Conservation (phyloP, 306 rosid species). For the Urtica urens region DNA sequence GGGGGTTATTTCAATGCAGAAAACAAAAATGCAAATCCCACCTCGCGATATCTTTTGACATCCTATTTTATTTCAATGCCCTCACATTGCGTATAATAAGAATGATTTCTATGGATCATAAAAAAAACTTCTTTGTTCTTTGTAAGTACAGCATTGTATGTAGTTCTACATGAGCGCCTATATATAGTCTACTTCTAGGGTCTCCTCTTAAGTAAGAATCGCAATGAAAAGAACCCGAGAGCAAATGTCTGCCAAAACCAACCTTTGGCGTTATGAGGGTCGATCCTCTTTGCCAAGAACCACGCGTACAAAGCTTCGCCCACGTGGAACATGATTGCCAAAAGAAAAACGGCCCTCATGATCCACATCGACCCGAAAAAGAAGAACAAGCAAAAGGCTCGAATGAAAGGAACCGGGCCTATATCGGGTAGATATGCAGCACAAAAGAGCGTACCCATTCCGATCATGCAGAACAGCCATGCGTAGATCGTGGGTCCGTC, state of each 20-base stretch:
- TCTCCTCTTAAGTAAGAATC: slow-evolving; percentile 38
- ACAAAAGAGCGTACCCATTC: slow-evolving; percentile 49
- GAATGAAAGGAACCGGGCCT: slow-evolving; percentile 46
- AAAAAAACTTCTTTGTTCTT: no score
- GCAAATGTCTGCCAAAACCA: slow-evolving; percentile 90
- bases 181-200: no score
- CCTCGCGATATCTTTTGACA: no score
- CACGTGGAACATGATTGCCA: slow-evolving; percentile 32
- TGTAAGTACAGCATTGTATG: no score
- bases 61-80: no score
- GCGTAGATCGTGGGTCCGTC: slow-evolving; percentile 70
- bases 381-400: slow-evolving; percentile 40
- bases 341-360: slow-evolving; percentile 31
- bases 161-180: no score
- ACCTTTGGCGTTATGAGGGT: slow-evolving; percentile 56
- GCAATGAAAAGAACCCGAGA: slow-evolving; percentile 64
- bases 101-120: no score
- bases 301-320: slow-evolving; percentile 62
- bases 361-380: slow-evolving; percentile 51
- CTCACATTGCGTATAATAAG: no score
- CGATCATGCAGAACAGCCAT: slow-evolving; percentile 56
- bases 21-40: no score
- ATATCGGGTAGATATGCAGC: slow-evolving; percentile 62
- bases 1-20: no score
- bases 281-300: slow-evolving; percentile 63